Evolutionary conservation across 139 green algal species (phyloP).

Genomic region (Trebouxia sp.): DNA sequence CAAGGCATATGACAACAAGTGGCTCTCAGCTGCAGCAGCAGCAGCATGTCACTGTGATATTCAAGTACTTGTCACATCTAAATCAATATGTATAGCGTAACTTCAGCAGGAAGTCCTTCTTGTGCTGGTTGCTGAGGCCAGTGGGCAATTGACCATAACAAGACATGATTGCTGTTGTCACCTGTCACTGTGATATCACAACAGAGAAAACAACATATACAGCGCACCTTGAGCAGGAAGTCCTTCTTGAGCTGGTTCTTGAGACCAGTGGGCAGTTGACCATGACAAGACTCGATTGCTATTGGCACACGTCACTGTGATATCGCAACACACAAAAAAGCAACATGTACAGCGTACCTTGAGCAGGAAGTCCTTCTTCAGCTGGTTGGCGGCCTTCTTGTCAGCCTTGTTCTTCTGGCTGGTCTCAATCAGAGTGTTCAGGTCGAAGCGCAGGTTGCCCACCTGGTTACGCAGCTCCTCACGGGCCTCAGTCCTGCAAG

Average conservation of each 20-base stretch:
- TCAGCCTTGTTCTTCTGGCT: constrained; percentile 69
- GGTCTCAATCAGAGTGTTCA: constrained; percentile 73
- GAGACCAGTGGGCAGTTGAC: background rate
- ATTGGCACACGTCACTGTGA: background rate
- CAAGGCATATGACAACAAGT: no score
- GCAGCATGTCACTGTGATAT: background rate
- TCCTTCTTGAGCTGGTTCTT: background rate
- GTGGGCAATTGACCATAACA: background rate
- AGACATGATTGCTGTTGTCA: background rate
- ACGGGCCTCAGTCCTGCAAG: constrained; percentile 74
- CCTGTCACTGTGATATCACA: background rate
- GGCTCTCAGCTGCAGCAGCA: no score
- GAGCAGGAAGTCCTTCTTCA: constrained; percentile 75
- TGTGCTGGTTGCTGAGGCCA: background rate
- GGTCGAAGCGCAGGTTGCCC: constrained; percentile 89
- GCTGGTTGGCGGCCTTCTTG: constrained; percentile 71
- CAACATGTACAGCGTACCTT: constrained; percentile 51
- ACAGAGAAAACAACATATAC: background rate
- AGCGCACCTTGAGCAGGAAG: constrained; percentile 45
- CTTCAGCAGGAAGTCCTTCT: background rate
- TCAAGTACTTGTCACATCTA: background rate
- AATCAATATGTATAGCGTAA: background rate
- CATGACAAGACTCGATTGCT: background rate
- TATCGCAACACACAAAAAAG: background rate
- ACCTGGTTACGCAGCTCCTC: constrained; percentile 87